Conservation (phyloP, 495 filamentous ascomycete species). For the Daldinia concentrica region DNA sequence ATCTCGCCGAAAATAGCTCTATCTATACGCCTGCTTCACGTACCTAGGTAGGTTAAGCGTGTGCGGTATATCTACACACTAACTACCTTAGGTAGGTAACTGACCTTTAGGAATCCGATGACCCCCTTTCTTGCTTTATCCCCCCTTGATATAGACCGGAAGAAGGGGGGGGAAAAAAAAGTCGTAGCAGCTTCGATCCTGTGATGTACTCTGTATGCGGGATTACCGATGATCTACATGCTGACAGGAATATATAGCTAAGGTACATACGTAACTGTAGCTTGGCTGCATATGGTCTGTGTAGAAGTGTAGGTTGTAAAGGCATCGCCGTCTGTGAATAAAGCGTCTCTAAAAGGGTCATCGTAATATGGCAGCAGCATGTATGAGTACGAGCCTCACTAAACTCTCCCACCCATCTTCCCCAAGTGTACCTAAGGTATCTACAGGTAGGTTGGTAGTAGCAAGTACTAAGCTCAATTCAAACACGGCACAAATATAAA, state of each 20-base stretch:
- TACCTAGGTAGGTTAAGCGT: too few species aligned
- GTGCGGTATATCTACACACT: too few species aligned
- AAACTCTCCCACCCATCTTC: background rate
- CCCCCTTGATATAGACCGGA: background rate
- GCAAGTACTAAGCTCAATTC: background rate
- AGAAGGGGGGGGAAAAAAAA: background rate
- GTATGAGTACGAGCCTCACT: too few species aligned
- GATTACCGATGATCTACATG: background rate
- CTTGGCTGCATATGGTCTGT: background rate
- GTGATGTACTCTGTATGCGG: slow-evolving; percentile 1
- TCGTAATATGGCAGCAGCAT: too few species aligned
- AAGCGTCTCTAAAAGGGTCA: background rate
- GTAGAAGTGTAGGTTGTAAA: background rate
- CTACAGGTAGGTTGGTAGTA: background rate
- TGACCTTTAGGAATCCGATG: background rate
- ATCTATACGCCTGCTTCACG: too few species aligned
- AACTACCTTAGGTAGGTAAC: too few species aligned
- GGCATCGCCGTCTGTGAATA: background rate
- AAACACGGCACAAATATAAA: background rate
- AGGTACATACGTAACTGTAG: background rate
- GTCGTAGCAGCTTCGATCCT: background rate
- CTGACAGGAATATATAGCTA: background rate
- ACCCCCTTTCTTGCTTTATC: background rate
- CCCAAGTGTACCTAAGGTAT: too few species aligned
- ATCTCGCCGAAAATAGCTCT: background rate